phyloP scores from a whole-genome alignment of 345 rosid species.

The Camelina neglecta region DNA sequence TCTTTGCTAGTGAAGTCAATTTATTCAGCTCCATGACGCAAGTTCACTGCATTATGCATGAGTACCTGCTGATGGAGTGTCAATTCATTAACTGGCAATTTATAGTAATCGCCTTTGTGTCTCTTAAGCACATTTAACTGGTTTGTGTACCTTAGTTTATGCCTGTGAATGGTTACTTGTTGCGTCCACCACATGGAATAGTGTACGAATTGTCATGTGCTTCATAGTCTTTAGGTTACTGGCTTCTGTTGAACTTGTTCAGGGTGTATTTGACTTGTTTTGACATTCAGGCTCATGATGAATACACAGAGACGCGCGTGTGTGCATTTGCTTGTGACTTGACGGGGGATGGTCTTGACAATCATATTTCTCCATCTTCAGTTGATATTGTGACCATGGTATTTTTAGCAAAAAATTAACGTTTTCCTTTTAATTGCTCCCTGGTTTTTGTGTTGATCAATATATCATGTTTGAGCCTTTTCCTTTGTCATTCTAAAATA shows the following conservation, averaged over 20 bases:
- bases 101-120: not conserved
- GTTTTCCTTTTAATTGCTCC: not conserved
- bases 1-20: slow-evolving; percentile 16
- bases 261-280: not conserved
- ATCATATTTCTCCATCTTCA: slow-evolving; percentile 75
- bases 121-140: not conserved
- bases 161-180: slow-evolving; percentile 1
- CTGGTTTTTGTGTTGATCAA: not conserved
- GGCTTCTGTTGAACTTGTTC: not conserved
- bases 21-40: slow-evolving; percentile 7
- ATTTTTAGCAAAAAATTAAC: slow-evolving; percentile 36
- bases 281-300: slow-evolving; percentile 74
- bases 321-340: slow-evolving; percentile 80
- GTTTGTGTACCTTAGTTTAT: not conserved
- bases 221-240: slow-evolving; percentile 1
- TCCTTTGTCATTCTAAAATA: not conserved
- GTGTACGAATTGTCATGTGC: slow-evolving; percentile 5
- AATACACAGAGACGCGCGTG: slow-evolving; percentile 63
- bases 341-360: slow-evolving; percentile 71
- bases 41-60: not conserved
- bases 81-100: not conserved
- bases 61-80: not conserved
- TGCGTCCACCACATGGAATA: not conserved
- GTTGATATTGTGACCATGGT: slow-evolving; percentile 94
- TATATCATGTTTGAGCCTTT: slow-evolving; percentile 19